Conservation (phyloP, 345 rosid genomes). For the Syzygium oleosum region DNA sequence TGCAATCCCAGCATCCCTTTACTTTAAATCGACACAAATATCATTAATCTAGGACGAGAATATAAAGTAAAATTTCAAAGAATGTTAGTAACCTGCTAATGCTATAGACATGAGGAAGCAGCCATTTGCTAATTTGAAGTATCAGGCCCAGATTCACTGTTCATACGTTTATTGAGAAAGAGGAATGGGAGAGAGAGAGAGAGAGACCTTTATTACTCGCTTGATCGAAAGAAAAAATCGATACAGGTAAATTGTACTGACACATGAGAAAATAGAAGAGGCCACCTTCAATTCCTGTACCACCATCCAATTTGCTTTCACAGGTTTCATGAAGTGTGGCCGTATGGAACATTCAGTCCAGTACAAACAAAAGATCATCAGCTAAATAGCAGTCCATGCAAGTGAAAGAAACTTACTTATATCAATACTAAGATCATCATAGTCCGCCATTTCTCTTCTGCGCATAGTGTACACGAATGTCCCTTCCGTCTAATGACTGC, state of each 20-base stretch:
- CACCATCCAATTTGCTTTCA: neutral
- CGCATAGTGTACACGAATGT: slow-evolving; percentile 46
- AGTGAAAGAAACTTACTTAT: neutral
- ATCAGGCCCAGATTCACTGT: neutral
- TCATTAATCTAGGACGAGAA: neutral
- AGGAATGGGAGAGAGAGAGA: neutral
- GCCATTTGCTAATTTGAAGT: neutral
- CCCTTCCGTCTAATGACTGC: slow-evolving; percentile 64
- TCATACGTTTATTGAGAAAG: neutral
- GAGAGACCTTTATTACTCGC: neutral
- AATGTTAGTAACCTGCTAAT: neutral
- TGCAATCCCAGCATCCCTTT: neutral
- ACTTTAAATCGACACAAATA: neutral
- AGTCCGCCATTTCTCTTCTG: slow-evolving; percentile 5
- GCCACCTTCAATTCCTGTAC: neutral
- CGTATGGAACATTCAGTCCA: neutral
- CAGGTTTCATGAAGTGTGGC: neutral
- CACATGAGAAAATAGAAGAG: neutral
- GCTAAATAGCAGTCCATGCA: neutral
- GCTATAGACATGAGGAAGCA: neutral
- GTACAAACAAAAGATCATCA: neutral
- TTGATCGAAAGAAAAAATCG: neutral
- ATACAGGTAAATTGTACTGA: neutral
- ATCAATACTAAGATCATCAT: neutral
- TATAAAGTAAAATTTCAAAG: neutral